Percentiles rank a stretch among this genome's conserved stretches.
These are phyloP conservation scores for Helotiales sp. DNA, from an alignment of 2,329 filamentous ascomycete genomes.

Conservation along the genomic window DNA sequence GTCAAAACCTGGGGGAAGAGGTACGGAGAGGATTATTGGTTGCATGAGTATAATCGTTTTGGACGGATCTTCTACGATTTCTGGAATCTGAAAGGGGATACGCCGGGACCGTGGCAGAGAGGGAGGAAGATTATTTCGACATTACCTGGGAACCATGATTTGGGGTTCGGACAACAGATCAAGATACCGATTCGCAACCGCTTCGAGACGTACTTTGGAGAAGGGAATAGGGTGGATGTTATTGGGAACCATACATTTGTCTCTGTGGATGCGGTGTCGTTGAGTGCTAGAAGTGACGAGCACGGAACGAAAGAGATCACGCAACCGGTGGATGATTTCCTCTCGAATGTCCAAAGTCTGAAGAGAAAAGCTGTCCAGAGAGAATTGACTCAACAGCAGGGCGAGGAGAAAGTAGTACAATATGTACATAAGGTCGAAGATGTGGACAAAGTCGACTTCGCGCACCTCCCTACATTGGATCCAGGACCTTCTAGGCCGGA, in stretches of 20 bases:
- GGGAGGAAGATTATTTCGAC: conserved; percentile 80
- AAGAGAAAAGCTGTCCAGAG: conserved; percentile 69
- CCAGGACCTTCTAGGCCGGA: conserved; percentile 50
- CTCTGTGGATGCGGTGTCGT: conserved; percentile 82
- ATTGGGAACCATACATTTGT: conserved; percentile 96
- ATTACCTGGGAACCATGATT: conserved; percentile 90
- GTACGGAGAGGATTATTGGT: conserved; percentile 83
- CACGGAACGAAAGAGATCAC: conserved; percentile 64
- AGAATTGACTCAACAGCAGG: conserved; percentile 66
- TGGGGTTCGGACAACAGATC: conserved; percentile 86
- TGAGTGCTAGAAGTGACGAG: conserved; percentile 68
- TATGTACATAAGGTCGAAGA: conserved; percentile 63
- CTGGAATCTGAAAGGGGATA: conserved; percentile 59
- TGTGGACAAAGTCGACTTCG: conserved; percentile 38
- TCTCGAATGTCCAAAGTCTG: conserved; percentile 62
- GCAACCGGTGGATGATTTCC: conserved; percentile 73
- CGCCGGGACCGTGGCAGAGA: conserved; percentile 57
- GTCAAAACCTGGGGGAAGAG: conserved; percentile 69
- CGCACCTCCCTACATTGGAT: conserved; percentile 41
- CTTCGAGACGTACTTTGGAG: conserved; percentile 86
- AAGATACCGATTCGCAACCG: conserved; percentile 77
- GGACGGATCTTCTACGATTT: conserved; percentile 78
- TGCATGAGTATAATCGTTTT: conserved; percentile 83
- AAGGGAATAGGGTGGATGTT: conserved; percentile 86
- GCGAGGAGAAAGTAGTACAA: conserved; percentile 51